Evolutionary conservation across 495 filamentous ascomycete genomes (phyloP).

Genomic region (Aspergillus mulundensis): DNA sequence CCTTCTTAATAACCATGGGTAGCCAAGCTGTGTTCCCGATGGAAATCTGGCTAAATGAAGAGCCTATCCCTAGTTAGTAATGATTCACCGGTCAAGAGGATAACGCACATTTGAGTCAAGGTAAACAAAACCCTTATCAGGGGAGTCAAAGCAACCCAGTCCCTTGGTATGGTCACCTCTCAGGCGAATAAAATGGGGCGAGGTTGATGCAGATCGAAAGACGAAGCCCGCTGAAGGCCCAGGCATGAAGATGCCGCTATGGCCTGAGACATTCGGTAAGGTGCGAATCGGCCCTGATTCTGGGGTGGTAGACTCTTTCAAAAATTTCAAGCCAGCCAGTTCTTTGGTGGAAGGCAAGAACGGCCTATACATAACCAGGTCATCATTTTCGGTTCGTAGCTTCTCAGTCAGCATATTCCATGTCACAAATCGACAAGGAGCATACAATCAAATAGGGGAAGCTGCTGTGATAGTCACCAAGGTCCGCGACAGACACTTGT

Average conservation of each 20-base stretch:
- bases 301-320: constrained; percentile 55
- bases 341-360: constrained; percentile 44
- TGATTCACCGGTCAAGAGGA: background rate
- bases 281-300: constrained; percentile 52
- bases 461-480: constrained; percentile 67
- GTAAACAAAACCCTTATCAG: constrained; percentile 75
- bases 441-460: constrained; percentile 78
- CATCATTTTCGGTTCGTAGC: constrained; percentile 74
- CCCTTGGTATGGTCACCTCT: constrained; percentile 58
- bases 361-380: constrained; percentile 84
- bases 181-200: constrained; percentile 69
- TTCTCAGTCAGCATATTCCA: constrained; percentile 25
- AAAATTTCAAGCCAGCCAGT: constrained; percentile 59
- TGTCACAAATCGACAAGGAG: background rate
- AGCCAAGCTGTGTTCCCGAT: constrained; percentile 58
- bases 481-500: constrained; percentile 76
- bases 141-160: constrained; percentile 64
- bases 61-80: constrained; percentile 38
- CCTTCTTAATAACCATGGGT: constrained; percentile 65
- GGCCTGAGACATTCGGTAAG: constrained; percentile 65
- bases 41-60: constrained; percentile 66
- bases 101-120: constrained; percentile 54
- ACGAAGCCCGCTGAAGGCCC: constrained; percentile 75
- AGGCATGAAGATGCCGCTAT: constrained; percentile 74
- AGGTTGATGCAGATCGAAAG: constrained; percentile 67